Evolutionary conservation across 2,329 filamentous ascomycete genomes (phyloP).

Genomic region (Zymoseptoria ardabiliae): DNA sequence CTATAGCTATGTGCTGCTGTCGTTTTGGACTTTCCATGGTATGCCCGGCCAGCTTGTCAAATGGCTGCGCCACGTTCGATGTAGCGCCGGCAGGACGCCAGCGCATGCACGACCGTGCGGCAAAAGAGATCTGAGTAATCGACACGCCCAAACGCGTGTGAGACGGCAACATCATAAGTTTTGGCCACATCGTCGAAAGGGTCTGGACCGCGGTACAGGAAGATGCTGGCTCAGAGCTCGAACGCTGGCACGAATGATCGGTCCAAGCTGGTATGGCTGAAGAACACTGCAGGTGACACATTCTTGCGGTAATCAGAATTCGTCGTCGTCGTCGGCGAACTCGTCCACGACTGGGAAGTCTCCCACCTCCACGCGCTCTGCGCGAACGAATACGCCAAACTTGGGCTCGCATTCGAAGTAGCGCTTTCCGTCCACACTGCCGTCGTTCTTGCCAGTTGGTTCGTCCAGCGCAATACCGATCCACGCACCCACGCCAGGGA

Average conservation of each 20-base stretch:
- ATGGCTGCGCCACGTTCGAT: neutral
- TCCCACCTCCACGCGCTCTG: constrained; percentile 69
- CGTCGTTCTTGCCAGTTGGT: constrained; percentile 76
- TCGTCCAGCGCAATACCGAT: constrained; percentile 68
- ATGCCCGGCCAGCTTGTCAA: neutral
- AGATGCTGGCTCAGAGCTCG: constrained; percentile 1
- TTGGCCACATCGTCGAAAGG: neutral
- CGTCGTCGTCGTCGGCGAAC: constrained; percentile 70
- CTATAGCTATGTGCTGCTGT: neutral
- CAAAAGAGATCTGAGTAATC: neutral
- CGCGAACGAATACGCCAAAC: constrained; percentile 69
- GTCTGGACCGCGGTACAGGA: neutral
- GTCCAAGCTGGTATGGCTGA: neutral
- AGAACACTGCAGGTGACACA: constrained; percentile 2
- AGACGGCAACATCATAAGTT: neutral
- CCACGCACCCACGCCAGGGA: constrained; percentile 58
- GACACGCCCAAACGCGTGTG: neutral
- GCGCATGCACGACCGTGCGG: neutral
- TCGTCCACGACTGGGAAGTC: constrained; percentile 61
- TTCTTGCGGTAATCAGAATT: constrained; percentile 37
- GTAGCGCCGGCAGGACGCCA: neutral
- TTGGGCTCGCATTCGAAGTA: constrained; percentile 67
- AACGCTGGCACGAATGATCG: neutral
- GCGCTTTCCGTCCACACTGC: constrained; percentile 55
- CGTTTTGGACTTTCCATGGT: neutral